These are phyloP conservation scores for Nicotiana rustica DNA, from an alignment of 305 asterid species.

Conservation along the genomic window DNA sequence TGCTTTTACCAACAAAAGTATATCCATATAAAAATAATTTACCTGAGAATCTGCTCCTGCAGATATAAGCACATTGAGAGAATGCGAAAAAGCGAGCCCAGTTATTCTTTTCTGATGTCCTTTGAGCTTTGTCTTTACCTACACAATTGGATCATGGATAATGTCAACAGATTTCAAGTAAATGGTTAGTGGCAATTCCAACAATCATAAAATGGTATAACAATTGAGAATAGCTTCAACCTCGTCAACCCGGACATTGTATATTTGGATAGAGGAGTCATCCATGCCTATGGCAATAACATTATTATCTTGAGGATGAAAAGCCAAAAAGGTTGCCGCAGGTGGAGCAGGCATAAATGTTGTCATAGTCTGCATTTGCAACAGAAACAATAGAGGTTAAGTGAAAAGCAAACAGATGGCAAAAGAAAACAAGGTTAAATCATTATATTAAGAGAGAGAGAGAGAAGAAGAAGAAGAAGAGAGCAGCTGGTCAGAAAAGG, in stretches of 20 bases:
- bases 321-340: conserved; percentile 72
- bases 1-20: neutral
- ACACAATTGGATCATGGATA: conserved; percentile 32
- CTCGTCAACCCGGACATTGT: conserved; percentile 73
- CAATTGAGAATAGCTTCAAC: conserved; percentile 39
- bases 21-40: conserved; percentile 26
- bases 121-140: conserved; percentile 67
- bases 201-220: conserved; percentile 11
- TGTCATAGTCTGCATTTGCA: conserved; percentile 61
- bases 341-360: conserved; percentile 77
- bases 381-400: conserved; percentile 26
- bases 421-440: neutral
- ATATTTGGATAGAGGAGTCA: conserved; percentile 70
- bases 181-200: neutral
- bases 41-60: conserved; percentile 84
- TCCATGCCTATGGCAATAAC: conserved; percentile 76
- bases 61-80: conserved; percentile 66
- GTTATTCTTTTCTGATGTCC: conserved; percentile 74
- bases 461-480: too few species aligned
- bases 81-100: conserved; percentile 67
- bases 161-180: conserved; percentile 30
- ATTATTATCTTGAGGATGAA: conserved; percentile 69
- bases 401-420: neutral
- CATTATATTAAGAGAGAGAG: too few species aligned
- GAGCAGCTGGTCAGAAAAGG: too few species aligned